A percentile compares a stretch with the other conserved stretches of the same genome.
Evolutionary conservation across 1,139 yeast species (phyloP).

Genomic region (Geotrichum siamense): DNA sequence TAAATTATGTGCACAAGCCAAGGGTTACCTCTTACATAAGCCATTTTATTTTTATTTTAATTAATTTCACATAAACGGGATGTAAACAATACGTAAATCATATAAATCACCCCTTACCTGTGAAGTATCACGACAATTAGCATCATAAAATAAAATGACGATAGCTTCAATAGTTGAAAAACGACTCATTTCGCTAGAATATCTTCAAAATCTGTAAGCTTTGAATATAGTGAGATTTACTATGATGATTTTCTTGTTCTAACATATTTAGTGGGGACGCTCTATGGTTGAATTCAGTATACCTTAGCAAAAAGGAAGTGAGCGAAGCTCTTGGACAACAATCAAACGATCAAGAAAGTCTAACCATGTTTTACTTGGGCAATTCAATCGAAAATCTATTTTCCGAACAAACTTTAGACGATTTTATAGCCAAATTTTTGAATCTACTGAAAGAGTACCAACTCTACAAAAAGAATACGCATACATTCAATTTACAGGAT

Average conservation of each 20-base stretch:
- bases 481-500: no score
- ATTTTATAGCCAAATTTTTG: constrained; percentile 22
- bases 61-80: no score
- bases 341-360: constrained; percentile 15
- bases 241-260: constrained; percentile 4
- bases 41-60: no score
- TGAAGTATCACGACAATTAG: no score
- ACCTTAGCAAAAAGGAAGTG: constrained; percentile 23
- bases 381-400: constrained; percentile 24
- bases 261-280: constrained; percentile 22
- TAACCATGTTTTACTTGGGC: constrained; percentile 26
- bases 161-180: constrained; percentile 16
- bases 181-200: constrained; percentile 20
- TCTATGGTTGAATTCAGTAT: constrained; percentile 25
- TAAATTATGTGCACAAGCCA: no score
- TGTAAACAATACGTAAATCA: no score
- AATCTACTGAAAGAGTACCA: constrained; percentile 27
- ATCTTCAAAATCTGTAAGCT: constrained; percentile 27
- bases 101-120: no score
- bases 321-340: constrained; percentile 21
- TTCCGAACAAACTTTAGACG: constrained; percentile 11
- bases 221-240: background rate
- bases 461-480: constrained; percentile 4
- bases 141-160: background rate
- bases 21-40: no score